Evolutionary conservation across 202 grass and related monocot species (phyloP).

Genomic region (Zizania palustris): DNA sequence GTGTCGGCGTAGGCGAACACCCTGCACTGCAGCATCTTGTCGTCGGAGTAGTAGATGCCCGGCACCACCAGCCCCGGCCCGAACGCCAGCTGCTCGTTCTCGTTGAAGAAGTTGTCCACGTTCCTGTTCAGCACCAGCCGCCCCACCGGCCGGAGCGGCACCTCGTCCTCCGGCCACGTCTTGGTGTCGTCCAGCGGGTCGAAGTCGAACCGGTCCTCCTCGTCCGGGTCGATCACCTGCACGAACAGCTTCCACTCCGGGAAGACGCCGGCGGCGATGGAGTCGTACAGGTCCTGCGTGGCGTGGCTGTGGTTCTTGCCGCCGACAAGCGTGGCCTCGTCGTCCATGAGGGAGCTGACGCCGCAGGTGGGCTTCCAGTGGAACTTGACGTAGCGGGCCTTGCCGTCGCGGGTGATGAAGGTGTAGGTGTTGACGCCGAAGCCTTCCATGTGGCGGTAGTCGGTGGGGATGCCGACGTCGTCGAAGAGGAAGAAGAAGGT

Average conservation of each 20-base stretch:
- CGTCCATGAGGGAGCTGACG: conserved; percentile 68
- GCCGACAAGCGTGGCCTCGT: conserved; percentile 69
- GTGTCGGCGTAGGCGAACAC: conserved; percentile 96
- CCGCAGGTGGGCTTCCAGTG: conserved; percentile 93
- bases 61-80: conserved; percentile 84
- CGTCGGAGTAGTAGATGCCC: conserved; percentile 97
- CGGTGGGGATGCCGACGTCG: conserved; percentile 75
- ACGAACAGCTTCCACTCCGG: conserved; percentile 96
- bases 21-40: conserved; percentile 98
- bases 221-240: conserved; percentile 86
- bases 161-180: conserved; percentile 85
- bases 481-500: conserved; percentile 99
- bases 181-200: conserved; percentile 97
- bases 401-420: conserved; percentile 64
- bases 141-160: conserved; percentile 70
- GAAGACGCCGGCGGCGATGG: conserved; percentile 71
- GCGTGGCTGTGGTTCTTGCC: conserved; percentile 93
- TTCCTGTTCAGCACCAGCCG: conserved; percentile 82
- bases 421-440: conserved; percentile 97
- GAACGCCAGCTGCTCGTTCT: conserved; percentile 97
- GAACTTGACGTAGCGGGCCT: conserved; percentile 76
- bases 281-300: conserved; percentile 91
- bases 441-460: conserved; percentile 96
- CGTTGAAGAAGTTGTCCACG: conserved; percentile 95
- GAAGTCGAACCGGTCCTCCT: conserved; percentile 67